Evolutionary conservation across 2,329 filamentous ascomycete genomes (phyloP), one percentile per base, ranked within the genome.

Genomic region (Fusarium proliferatum): DNA sequence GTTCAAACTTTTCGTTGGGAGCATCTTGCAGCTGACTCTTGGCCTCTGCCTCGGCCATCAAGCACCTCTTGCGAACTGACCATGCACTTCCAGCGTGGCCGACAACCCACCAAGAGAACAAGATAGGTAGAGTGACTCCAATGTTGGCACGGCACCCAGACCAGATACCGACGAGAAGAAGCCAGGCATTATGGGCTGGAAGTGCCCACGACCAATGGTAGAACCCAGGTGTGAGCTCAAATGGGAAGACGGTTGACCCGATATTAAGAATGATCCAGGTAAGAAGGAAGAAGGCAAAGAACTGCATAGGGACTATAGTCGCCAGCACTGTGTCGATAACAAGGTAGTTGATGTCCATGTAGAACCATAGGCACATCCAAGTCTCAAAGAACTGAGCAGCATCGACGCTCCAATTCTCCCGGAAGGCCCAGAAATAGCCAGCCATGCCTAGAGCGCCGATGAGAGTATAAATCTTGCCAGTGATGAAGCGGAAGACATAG

Each of bases 391-490:
- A 79, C 64, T 77, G 62, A 8, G 49, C 36, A 13, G 76, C 79
- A 36, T 78, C 78, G 6, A 85, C 82, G 9, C 73, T 53, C 85
- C 85, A 86, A 19, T 68, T 74, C 45, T 82, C 82, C 4, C 80
- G 75, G 68, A 85, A 86, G 1, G 82, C 84, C 85, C 84, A 86
- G 59, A 84, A 80, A 43, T 80, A 81, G 1, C 82, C 84, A 0
- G 82, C 69, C 52, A 81, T 80, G 57, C 78, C 80, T 11, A 86
- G 73, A 1, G 81, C 42, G 3, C 30, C 42, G 23, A 59, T 38
- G 9, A 59, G 34, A 1, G 56, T 51, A n/a, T 51, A 59, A 11
- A 51, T 23, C 42, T 59, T 59, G 10, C 56, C 56, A 4, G 42
- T 33, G 6, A 59, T 38, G 9, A 51, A 51, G 9, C 42, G 56